Conservation (phyloP, 495 filamentous ascomycete genomes). For the Xylaria sp. region DNA sequence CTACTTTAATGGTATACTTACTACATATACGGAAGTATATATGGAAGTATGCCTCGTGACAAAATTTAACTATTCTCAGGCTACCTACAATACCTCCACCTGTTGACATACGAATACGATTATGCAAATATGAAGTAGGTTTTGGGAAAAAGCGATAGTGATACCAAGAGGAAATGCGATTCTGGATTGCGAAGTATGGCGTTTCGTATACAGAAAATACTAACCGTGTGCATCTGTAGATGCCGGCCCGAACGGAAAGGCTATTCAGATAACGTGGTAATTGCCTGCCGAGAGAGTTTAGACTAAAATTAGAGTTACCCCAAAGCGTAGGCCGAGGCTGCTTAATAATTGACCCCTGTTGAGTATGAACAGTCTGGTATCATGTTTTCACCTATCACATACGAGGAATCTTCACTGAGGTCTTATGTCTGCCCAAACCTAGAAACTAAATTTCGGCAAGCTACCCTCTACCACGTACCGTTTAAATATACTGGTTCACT, state of each 20-base stretch:
- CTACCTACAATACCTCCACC: background rate
- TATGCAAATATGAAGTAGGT: background rate
- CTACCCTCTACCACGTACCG: background rate
- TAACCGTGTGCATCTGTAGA: background rate
- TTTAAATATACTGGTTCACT: background rate
- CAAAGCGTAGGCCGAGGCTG: background rate
- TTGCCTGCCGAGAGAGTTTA: background rate
- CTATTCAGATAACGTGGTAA: background rate
- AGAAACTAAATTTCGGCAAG: background rate
- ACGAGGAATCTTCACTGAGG: background rate
- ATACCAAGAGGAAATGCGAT: background rate
- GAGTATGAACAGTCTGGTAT: background rate
- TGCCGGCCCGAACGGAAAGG: constrained; percentile 1
- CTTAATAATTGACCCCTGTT: background rate
- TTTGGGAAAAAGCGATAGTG: background rate
- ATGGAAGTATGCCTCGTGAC: too few species aligned
- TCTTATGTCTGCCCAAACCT: background rate
- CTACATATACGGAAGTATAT: too few species aligned
- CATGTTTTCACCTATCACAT: too few species aligned
- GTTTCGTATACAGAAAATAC: background rate
- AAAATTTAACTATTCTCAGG: too few species aligned
- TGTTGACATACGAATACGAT: background rate
- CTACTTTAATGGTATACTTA: too few species aligned
- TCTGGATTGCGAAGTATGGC: background rate
- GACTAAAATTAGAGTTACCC: background rate